These are phyloP conservation scores for Paramecium octaurelia DNA, from an alignment of 73 alveolate genomes.

Conservation along the genomic window DNA sequence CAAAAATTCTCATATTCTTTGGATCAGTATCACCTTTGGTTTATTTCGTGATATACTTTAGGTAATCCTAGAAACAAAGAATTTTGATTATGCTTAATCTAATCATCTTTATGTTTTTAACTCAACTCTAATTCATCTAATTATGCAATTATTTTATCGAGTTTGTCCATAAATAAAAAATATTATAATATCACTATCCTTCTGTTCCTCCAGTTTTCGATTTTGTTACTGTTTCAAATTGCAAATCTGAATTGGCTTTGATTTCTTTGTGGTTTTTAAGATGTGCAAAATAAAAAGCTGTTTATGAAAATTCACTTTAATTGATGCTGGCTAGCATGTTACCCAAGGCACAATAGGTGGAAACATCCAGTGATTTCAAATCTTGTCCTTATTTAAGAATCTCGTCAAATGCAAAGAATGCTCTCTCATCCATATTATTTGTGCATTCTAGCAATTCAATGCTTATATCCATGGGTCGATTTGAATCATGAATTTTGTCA, in stretches of 20 bases:
- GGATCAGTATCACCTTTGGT: not conserved
- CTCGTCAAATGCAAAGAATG: slow-evolving; percentile 14
- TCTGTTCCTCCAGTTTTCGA: not conserved
- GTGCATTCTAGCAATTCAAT: not conserved
- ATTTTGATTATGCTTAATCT: not conserved
- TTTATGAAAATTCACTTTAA: not conserved
- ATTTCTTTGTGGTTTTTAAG: slow-evolving; percentile 13
- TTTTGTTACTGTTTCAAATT: slow-evolving; percentile 27
- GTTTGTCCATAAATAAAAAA: slow-evolving; percentile 36
- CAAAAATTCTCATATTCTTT: not conserved
- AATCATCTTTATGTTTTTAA: not conserved
- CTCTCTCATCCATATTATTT: slow-evolving; percentile 1
- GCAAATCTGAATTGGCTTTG: slow-evolving; percentile 19
- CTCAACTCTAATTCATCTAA: slow-evolving; percentile 27
- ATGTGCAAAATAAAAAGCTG: slow-evolving; percentile 39
- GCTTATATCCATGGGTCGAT: slow-evolving; percentile 3
- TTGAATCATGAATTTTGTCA: not conserved
- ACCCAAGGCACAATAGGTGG: slow-evolving; percentile 4
- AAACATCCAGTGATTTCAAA: not conserved
- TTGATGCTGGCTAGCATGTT: not conserved
- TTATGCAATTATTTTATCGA: slow-evolving; percentile 17
- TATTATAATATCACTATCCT: not conserved
- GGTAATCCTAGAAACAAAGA: not conserved
- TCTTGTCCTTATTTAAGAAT: not conserved
- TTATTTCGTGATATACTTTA: not conserved